phyloP scores from a whole-genome alignment of 495 filamentous ascomycete genomes.

The Annulohypoxylon nitens region DNA sequence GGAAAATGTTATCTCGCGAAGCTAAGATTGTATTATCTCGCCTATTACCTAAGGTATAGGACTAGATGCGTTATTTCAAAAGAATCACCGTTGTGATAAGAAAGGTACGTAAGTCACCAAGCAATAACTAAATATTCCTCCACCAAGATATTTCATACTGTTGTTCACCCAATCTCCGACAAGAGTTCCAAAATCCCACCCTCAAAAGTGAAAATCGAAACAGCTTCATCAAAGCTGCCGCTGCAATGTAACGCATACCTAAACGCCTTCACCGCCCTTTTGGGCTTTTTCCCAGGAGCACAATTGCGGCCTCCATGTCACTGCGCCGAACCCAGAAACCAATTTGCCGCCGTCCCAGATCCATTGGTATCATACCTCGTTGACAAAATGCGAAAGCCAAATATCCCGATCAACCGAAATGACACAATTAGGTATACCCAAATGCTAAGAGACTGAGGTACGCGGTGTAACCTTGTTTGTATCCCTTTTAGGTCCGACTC shows the following conservation, averaged over 20 bases:
- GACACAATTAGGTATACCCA: not conserved
- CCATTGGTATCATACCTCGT: not conserved
- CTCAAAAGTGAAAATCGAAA: not conserved
- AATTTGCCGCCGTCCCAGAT: not conserved
- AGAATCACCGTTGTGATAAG: not conserved
- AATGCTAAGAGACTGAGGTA: too few species aligned
- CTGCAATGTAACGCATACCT: not conserved
- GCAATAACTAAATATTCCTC: not conserved
- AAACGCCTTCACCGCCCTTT: not conserved
- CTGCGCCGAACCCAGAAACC: not conserved
- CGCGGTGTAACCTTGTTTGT: not conserved
- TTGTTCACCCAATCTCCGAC: not conserved
- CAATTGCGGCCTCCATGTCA: not conserved
- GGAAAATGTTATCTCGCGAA: not conserved
- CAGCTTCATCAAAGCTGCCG: not conserved
- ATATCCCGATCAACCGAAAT: not conserved
- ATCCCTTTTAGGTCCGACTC: conserved; percentile 15
- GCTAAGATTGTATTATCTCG: not conserved
- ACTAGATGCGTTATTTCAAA: too few species aligned
- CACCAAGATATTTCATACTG: not conserved
- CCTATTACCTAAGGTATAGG: not conserved
- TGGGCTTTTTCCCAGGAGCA: not conserved
- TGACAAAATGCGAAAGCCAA: not conserved
- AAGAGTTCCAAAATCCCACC: not conserved
- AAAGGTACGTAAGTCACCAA: not conserved